Evolutionary conservation across 2,329 filamentous ascomycete genomes (phyloP), one percentile per base, ranked within the genome.

Genomic region (Trichoderma sp.): DNA sequence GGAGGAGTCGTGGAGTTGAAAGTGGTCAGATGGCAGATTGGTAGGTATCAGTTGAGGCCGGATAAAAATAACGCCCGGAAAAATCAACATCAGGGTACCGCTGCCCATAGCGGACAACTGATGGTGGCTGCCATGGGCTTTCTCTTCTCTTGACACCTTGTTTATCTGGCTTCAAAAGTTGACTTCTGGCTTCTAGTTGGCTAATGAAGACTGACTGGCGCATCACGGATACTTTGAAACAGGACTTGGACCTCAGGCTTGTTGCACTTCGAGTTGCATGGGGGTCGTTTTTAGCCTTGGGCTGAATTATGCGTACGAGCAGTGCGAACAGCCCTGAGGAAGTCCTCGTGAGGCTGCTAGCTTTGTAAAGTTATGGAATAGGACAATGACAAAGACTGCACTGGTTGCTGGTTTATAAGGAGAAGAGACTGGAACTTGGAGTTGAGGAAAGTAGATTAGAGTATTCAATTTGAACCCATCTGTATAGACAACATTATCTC

Each of bases 71-170:
- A 34, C 26, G 21, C 21, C 6, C 14, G 53, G 24, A 43, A 15
- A 58, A 21, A 26, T 18, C 39, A 43, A 39, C 39, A 43, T 43
- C 24, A 21, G 11, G 14, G 18, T 2, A 21, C 56, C 34, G 47
- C 12, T 53, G 39, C 28, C 43, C 60, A 26, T 30, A 15, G 36
- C 36, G 18, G 56, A 51, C 36, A 15, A 39, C 43, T 70, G 66
- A 62, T 62, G 66, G 66, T 26, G 66, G 39, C 57, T 61, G 57
- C 39, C 66, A 26, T 70, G 57, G 57, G 24, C 57, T 62, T 62
- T 12, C 14, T 36, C 11, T 28, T 43, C 66, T 61, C n/a, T 51
- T 47, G 21, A 39, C 9, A 8, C 14, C 26, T 47, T 47, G 36
- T 61, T 60, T 34, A 61, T 69, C 56, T 70, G 39, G 57, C 57